Evolutionary conservation across 352 stramenopile species (phyloP), one percentile per base, ranked within the genome.

Genomic region (Pythium volutum): DNA sequence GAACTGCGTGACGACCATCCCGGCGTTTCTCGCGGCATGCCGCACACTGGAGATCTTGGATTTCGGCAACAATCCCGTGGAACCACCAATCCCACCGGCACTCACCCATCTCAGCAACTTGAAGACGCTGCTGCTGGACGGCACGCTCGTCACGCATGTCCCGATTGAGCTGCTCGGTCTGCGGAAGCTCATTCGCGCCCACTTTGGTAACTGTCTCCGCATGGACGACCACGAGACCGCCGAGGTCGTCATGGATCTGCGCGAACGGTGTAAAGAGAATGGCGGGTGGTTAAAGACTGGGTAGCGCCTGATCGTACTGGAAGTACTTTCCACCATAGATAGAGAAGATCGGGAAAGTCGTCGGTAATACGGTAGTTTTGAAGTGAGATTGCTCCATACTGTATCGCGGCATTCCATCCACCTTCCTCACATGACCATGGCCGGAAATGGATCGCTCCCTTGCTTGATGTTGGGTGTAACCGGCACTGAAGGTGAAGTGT

Each of bases 201-300:
- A 90, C 34, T 56, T 92, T n/a, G 82, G 82, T 14, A 68, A 45
- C 46, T 65, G 56, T 16, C 62, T 90, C 39, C 67, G 62, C 25
- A 83, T 87, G 75, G 74, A 85, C 55, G 81, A 88, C 51, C 78
- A 81, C 3, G 81, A 90, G 59, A 90, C 81, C 1, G 83, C 69
- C 36, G 81, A 90, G 51, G 81, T 86, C 15, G 66, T 87, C 47
- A 63, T 77, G 50, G 81, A 79, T 56, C 65, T 89, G 33, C 67
- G 72, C 38, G 60, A 64, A 26, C 81, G 62, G 43, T 90, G 81
- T 56, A 60, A 66, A 33, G 63, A 71, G 12, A 87, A 86, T 62
- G 73, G 76, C 26, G 81, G 81, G 1, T 90, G 81, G 81, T 68
- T 88, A 22, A 87, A 83, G 54, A 87, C 68, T 1, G 76, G 76